Evolutionary conservation across 2,329 filamentous ascomycete genomes (phyloP), one percentile per base, ranked within the genome.

Genomic region (Sordariomycetes sp.): DNA sequence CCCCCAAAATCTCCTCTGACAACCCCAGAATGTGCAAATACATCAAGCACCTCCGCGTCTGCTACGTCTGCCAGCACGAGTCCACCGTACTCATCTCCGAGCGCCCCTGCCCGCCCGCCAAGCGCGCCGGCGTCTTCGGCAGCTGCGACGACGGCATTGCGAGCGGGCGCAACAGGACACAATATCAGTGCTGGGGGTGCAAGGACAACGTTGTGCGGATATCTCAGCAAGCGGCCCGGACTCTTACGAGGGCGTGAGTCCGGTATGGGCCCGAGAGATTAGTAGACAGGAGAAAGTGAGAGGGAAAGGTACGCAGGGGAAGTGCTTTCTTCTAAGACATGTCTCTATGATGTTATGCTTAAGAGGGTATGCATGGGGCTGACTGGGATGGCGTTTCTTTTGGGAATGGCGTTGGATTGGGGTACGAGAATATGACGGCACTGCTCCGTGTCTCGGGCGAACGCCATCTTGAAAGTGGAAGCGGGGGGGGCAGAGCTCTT

Each of bases 1-100:
- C 20, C 20, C 12, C 45, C 10, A 10, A 10, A 10, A 10, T 17
- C 10, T 24, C 10, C 6, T 2, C 45, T 50, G 24, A 34, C 20
- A 54, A 1, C n/a, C 61, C 42, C 58, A 61, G 22, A 58, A 72
- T 71, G 71, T 72, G 70, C 63, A 69, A 66, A 62, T 71, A 68
- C 64, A 64, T 65, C 59, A 70, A 63, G 35, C 67, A 72, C 61
- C 61, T 70, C 51, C 65, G 69, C 53, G 62, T 65, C 56, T 72
- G 70, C 63, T 66, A 65, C 56, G 52, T 64, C 45, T 72, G 70
- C 61, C 63, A 63, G 52, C 61, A 61, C 52, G 65, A 69, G 57
- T 67, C 71, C 52, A 71, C 66, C 1, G 65, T 72, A 22, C 65
- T 72, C 28, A 71, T 72, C 28, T 70, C 70, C 2, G 70, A 72